phyloP scores from a whole-genome alignment of 169 alveolate species.

The Cryptosporidium ryanae region DNA sequence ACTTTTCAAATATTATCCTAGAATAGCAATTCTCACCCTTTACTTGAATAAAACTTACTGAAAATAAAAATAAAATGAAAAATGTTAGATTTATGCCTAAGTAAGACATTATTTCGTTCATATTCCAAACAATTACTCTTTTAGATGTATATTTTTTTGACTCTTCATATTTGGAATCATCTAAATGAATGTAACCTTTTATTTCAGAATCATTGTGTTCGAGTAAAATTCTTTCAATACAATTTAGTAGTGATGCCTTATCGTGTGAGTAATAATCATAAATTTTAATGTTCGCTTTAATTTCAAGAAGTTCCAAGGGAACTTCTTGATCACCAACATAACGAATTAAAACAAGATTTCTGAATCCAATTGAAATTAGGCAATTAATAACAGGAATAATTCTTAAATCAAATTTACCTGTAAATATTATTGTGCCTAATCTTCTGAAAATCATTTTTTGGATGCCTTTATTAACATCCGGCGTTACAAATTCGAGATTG shows the following conservation, averaged over 20 bases:
- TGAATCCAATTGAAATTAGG: conserved; percentile 35
- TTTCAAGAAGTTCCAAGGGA: background rate
- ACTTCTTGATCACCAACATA: background rate
- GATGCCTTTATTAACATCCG: background rate
- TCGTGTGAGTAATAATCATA: background rate
- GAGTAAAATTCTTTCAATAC: conserved; percentile 3
- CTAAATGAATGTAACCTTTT: conserved; percentile 31
- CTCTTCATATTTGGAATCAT: background rate
- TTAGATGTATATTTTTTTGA: background rate
- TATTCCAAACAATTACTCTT: conserved; percentile 22
- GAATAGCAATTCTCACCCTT: background rate
- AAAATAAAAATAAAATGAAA: conserved; percentile 22
- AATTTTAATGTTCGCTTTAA: conserved; percentile 4
- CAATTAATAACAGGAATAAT: conserved; percentile 19
- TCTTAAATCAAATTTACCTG: conserved; percentile 12
- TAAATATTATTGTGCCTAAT: background rate
- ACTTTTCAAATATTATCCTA: conserved; percentile 11
- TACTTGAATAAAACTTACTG: background rate
- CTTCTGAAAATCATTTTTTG: background rate
- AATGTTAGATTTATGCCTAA: conserved; percentile 15
- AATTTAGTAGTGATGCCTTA: conserved; percentile 1
- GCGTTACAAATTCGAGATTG: background rate
- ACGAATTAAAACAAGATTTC: conserved; percentile 7
- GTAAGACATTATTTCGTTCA: conserved; percentile 8
- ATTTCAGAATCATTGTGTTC: background rate